Conservation (phyloP, 148 eudicot genomes). For the Rhododendron mucronatum region DNA sequence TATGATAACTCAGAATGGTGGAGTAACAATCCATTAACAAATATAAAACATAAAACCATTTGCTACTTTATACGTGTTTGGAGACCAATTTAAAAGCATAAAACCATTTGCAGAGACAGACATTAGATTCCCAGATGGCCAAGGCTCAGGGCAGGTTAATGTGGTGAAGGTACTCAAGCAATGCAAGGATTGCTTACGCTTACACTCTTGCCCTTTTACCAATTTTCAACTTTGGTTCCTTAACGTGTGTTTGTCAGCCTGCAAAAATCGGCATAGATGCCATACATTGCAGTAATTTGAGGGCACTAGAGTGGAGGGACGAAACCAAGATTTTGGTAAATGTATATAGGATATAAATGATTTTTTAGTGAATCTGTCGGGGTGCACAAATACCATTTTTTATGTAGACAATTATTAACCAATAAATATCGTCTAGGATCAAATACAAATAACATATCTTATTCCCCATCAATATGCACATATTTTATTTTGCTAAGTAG, state of each 20-base stretch:
- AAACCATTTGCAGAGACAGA: too few relatives aligned
- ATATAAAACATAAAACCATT: too few relatives aligned
- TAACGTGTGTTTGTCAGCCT: too few relatives aligned
- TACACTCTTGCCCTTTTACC: too few relatives aligned
- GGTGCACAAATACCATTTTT: background rate
- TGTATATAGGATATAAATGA: background rate
- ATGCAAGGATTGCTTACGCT: too few relatives aligned
- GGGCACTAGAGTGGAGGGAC: background rate
- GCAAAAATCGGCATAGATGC: background rate
- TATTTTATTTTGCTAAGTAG: too few relatives aligned
- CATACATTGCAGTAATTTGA: background rate
- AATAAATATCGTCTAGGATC: background rate
- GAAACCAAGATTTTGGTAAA: background rate
- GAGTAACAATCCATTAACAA: background rate
- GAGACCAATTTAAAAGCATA: too few relatives aligned
- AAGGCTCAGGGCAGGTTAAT: too few relatives aligned
- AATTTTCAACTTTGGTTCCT: too few relatives aligned
- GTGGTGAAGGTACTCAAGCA: too few relatives aligned
- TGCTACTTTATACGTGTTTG: too few relatives aligned
- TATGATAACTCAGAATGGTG: background rate
- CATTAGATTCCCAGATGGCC: too few relatives aligned
- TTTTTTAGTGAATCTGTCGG: background rate
- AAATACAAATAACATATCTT: background rate
- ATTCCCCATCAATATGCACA: background rate
- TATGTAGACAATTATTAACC: background rate